These are phyloP conservation scores for Caryopteris hybrid DNA, from an alignment of 305 asterid species.

Conservation along the genomic window DNA sequence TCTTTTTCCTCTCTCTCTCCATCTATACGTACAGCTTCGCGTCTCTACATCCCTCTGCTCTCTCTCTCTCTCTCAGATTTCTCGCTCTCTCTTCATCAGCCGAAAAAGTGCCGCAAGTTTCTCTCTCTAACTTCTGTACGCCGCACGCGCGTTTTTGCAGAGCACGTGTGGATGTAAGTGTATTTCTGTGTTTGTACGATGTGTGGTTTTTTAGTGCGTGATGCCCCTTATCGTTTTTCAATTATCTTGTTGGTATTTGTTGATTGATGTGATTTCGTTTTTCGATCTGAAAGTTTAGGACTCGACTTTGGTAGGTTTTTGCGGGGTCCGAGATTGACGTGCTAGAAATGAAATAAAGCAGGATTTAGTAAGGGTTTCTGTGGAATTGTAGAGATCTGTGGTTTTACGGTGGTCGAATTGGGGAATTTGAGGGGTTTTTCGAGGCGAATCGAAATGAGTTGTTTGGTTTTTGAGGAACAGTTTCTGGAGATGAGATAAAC, in stretches of 20 bases:
- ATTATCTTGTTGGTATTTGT: neutral
- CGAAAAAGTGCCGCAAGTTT: slow-evolving; percentile 20
- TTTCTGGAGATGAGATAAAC: slow-evolving; percentile 3
- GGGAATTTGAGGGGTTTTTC: slow-evolving; percentile 1
- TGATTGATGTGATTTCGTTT: neutral
- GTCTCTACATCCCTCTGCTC: slow-evolving; percentile 12
- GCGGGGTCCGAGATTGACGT: slow-evolving; percentile 42
- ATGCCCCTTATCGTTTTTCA: neutral
- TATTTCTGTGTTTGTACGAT: neutral
- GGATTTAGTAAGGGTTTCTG: neutral
- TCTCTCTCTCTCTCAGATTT: slow-evolving; percentile 13
- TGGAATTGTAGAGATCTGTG: slow-evolving; percentile 40
- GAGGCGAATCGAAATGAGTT: neutral
- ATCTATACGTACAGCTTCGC: slow-evolving; percentile 10
- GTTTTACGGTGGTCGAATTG: slow-evolving; percentile 10
- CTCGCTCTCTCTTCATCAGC: slow-evolving; percentile 1
- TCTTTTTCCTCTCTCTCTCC: slow-evolving; percentile 4
- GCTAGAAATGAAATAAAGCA: slow-evolving; percentile 3
- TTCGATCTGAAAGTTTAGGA: slow-evolving; percentile 27
- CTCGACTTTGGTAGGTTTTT: slow-evolving; percentile 27
- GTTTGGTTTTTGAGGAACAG: slow-evolving; percentile 1
- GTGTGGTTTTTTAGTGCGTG: neutral
- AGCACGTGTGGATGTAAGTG: neutral
- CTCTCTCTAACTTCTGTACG: slow-evolving; percentile 4
- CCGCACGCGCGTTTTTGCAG: neutral